Conservation (phyloP, 2,329 filamentous ascomycete genomes). For the Dactylellina parvicollis region DNA sequence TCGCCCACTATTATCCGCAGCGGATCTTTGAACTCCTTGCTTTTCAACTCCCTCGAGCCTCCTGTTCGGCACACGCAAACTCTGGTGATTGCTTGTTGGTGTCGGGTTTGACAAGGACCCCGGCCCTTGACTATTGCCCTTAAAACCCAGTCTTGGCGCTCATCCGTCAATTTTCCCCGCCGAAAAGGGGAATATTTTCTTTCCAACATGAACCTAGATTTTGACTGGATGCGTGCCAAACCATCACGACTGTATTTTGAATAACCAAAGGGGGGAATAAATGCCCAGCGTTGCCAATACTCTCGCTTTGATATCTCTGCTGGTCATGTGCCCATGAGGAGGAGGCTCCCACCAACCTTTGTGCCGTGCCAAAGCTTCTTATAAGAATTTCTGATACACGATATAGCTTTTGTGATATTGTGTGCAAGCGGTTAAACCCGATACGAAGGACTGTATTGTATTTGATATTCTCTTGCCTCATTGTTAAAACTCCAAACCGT, state of each 20-base stretch:
- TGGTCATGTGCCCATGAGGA: not conserved
- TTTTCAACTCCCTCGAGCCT: not conserved
- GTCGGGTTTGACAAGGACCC: slow-evolving; percentile 8
- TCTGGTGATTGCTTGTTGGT: not conserved
- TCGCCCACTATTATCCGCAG: slow-evolving; percentile 10
- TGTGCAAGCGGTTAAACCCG: not conserved
- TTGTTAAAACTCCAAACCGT: not conserved
- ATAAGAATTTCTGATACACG: not conserved
- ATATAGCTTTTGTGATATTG: not conserved
- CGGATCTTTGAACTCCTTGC: slow-evolving; percentile 4
- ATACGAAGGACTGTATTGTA: not conserved
- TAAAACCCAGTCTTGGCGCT: slow-evolving; percentile 25
- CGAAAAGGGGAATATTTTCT: slow-evolving; percentile 1
- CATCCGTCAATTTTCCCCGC: slow-evolving; percentile 13
- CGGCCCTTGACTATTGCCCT: not conserved
- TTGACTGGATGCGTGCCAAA: no score
- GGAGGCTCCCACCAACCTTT: not conserved
- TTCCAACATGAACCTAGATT: not conserved
- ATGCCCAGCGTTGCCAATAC: no score
- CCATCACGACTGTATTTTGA: not conserved
- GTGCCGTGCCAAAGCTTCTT: not conserved
- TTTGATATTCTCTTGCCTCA: not conserved
- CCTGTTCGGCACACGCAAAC: not conserved
- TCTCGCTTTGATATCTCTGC: not conserved
- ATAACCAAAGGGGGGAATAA: not conserved